Base-by-base conservation (phyloP, 2,329 filamentous ascomycete genomes). In the Penicillium crustosum region DNA sequence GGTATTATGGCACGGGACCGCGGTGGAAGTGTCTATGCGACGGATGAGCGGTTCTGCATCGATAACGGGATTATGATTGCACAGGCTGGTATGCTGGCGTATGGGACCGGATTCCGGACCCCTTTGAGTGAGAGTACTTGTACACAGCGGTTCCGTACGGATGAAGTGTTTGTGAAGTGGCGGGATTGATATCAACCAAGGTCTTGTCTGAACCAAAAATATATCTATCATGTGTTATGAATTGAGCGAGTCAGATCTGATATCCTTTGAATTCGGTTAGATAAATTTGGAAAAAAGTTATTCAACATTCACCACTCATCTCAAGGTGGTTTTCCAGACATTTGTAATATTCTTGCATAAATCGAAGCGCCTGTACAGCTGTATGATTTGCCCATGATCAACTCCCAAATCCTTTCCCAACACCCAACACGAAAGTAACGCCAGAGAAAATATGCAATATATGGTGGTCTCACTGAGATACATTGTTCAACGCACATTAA, bases 11-110 rank as follows among this genome's bases (percentile, higher is more conserved):
- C 93, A 17, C 81, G 81, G 44, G 93, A 96, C 74, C 81, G 94
- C 38, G 91, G 92, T 53, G 94, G 94, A 4, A 93, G 86, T 68
- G 91, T 97, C 4, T 97, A 90, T 77, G 93, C 94, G 25, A 97
- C 93, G 0, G 94, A 99, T 73, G 94, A 99, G 80, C 83, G 94
- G 45, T 99, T 96, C 74, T 99, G 94, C 74, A 99, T 99, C 67
- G 94, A 99, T 76, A 99, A 99, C 69, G 94, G 94, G 49, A 97
- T 99, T 72, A 99, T 99, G 94, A 99, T 99, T 78, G 94, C 94
- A 1, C 93, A 99, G 75, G 94, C 94, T 2, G 94, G 94, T 2
- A 77, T 99, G 67, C 74, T 97, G 68, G 93, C 93, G 1, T 94
- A 89, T 73, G 82, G 87, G 74, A 93, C 87, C 17, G 93, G 93